A percentile compares a stretch with the other conserved stretches of the same genome.
These are phyloP conservation scores for Pseudopithomyces maydicus DNA, from an alignment of 2,329 filamentous ascomycete genomes.

Conservation along the genomic window DNA sequence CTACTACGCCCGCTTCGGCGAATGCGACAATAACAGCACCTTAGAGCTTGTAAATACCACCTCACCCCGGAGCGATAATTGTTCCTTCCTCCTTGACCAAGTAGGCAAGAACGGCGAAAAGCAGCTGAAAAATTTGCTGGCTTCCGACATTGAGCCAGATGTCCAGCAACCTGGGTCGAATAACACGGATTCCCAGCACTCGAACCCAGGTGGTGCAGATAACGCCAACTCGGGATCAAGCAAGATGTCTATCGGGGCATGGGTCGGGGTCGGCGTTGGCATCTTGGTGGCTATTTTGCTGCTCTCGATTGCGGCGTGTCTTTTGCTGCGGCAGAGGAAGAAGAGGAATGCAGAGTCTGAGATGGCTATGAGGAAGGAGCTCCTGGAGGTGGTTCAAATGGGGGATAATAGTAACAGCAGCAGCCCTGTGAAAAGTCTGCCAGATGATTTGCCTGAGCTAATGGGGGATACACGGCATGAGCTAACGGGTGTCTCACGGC, in stretches of 20 bases:
- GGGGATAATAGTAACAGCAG: not conserved
- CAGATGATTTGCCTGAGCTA: too few relatives aligned
- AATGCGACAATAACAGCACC: conserved; percentile 2
- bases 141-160: not conserved
- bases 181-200: not conserved
- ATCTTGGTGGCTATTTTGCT: not conserved
- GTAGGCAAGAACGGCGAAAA: conserved; percentile 1
- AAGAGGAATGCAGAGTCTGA: not conserved
- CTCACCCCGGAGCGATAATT: not conserved
- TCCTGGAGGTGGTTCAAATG: not conserved
- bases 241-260: not conserved
- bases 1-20: not conserved
- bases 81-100: conserved; percentile 8
- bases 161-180: not conserved
- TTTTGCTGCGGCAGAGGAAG: not conserved
- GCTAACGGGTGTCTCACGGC: too few relatives aligned
- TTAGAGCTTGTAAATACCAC: not conserved
- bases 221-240: not conserved
- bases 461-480: too few relatives aligned
- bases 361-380: not conserved
- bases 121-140: too few relatives aligned
- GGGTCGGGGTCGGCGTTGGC: not conserved
- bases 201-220: not conserved
- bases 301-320: not conserved
- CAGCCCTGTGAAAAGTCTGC: not conserved